Base-by-base conservation (phyloP, 768 basidiomycete genomes). In the Obba rivulosa region DNA sequence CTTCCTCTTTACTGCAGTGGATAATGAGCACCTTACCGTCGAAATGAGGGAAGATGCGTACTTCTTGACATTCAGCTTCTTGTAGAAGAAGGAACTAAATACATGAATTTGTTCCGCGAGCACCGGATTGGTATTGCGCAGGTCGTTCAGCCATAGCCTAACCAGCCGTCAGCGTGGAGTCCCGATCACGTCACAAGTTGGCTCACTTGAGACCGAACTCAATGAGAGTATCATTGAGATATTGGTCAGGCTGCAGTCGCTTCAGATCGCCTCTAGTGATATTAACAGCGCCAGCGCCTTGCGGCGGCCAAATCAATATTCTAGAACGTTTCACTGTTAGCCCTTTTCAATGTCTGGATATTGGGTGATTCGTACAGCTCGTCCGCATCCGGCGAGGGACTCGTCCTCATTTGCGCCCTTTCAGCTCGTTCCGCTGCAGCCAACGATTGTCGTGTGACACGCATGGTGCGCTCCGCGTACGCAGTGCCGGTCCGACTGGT, bases 11-110 rank as follows among this genome's bases (percentile, higher is more conserved):
- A 40, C 61, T 64, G 20, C 11, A 9, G 21, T 22, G 51, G 47
- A 78, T 80, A 57, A 16, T 22, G 17, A 43, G 14, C 14, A 37
- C n/a, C 10, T 9, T 23, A 31, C 35, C 23, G 21, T n/a, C 10
- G 4, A 8, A 13, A 45, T 8, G 2, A 14, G n/a, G 2, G 8
- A 28, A 14, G 21, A 18, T 21, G 23, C 16, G 34, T 62, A 83
- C 82, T 74, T 78, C 62, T 79, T 86, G 45, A 77, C 76, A 49
- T 84, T 85, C 22, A 99, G 68, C 66, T 96, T 95, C 72, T 94
- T 91, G 73, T 94, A 98, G 67, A 99, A 98, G 69, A 97, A 99
- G 0, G 94, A 94, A 64, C 85, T 98, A 72, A 98, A 98, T 3
- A 98, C 78, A 59, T 97, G 85, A 1, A 94, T 74, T 56, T 88